These are phyloP conservation scores for Lentinus brumalis DNA, from an alignment of 768 basidiomycete genomes.

Conservation along the genomic window DNA sequence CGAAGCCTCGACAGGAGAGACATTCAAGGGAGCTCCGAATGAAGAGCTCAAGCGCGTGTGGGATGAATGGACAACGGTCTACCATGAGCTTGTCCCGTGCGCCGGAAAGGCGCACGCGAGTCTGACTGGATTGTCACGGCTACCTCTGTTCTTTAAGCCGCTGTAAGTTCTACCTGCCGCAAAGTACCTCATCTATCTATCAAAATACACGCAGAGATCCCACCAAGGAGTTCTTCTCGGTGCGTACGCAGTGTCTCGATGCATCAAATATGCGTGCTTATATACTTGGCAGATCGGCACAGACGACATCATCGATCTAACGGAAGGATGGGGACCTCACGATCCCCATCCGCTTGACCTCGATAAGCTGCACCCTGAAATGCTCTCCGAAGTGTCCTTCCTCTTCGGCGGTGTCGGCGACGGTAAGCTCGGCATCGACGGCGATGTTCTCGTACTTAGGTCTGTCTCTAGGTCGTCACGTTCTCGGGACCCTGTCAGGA, in stretches of 20 bases:
- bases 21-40: too few species aligned
- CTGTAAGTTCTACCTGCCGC: not conserved
- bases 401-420: constrained; percentile 21
- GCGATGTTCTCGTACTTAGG: too few species aligned
- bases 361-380: not conserved
- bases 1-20: too few species aligned
- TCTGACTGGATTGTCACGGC: not conserved
- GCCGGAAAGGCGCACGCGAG: too few species aligned
- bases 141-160: not conserved
- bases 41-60: too few species aligned
- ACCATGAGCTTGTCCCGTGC: too few species aligned
- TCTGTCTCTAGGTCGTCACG: constrained; percentile 2
- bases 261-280: too few species aligned
- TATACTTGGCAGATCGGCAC: not conserved
- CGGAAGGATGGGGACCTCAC: constrained; percentile 2
- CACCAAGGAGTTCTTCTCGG: not conserved
- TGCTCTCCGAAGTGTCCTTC: constrained; percentile 5
- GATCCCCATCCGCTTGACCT: not conserved
- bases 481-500: constrained; percentile 8
- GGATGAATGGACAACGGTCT: too few species aligned
- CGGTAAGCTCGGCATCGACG: not conserved
- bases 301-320: constrained; percentile 10
- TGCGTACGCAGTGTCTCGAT: not conserved
- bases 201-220: too few species aligned
- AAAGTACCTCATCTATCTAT: too few species aligned